These are phyloP conservation scores for Astrothelium subdiscretum DNA, from an alignment of 495 filamentous ascomycete species.

Conservation along the genomic window DNA sequence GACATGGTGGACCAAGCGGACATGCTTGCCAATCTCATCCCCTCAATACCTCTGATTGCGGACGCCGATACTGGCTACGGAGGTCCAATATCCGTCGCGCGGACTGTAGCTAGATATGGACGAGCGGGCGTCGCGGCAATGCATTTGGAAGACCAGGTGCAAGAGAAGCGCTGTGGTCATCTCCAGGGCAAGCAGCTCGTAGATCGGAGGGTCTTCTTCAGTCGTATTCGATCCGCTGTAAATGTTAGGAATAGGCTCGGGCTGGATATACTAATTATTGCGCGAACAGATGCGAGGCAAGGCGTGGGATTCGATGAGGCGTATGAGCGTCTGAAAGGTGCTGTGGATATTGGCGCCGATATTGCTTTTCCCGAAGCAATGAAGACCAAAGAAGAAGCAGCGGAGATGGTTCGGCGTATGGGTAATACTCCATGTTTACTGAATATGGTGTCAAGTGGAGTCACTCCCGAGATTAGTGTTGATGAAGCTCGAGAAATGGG, in stretches of 20 bases:
- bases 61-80: constrained; percentile 24
- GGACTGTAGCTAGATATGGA: constrained; percentile 16
- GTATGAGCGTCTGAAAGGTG: constrained; percentile 14
- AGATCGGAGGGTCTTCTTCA: constrained; percentile 11
- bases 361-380: constrained; percentile 20
- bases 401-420: constrained; percentile 9
- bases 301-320: constrained; percentile 18
- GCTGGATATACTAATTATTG: constrained; percentile 22
- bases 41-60: constrained; percentile 5
- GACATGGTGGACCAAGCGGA: constrained; percentile 18
- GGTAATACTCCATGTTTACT: constrained; percentile 11
- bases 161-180: constrained; percentile 26
- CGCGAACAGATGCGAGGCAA: constrained; percentile 23
- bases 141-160: constrained; percentile 26
- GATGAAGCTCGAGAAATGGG: constrained; percentile 18
- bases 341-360: constrained; percentile 18
- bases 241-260: constrained; percentile 9
- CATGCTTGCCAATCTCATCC: constrained; percentile 16
- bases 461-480: constrained; percentile 13
- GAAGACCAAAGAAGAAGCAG: constrained; percentile 12
- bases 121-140: constrained; percentile 21
- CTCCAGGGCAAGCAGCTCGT: constrained; percentile 23
- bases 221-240: constrained; percentile 17
- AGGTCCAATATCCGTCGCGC: constrained; percentile 16
- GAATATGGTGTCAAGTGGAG: constrained; percentile 17